A percentile compares a stretch with the other conserved stretches of the same genome.
Evolutionary conservation across 202 grass and related monocot genomes (phyloP).

Genomic region (Tripidium arundinaceum): DNA sequence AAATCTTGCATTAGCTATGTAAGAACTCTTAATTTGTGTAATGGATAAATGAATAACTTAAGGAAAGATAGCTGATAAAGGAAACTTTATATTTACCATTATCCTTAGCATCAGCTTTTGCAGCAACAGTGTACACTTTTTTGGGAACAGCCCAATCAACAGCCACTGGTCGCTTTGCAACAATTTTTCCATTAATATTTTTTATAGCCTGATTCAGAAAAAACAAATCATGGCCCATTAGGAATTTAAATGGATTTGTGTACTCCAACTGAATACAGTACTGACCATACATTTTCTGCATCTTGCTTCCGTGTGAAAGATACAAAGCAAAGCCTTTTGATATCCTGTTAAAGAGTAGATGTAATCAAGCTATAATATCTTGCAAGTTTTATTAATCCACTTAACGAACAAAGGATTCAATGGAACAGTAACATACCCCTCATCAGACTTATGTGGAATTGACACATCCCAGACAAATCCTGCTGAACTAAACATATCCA

Average conservation of each 20-base stretch:
- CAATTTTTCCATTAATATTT: conserved; percentile 67
- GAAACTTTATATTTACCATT: conserved; percentile 45
- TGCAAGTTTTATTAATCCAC: conserved; percentile 22
- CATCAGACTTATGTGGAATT: conserved; percentile 76
- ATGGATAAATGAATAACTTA: background rate
- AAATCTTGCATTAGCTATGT: conserved; percentile 9
- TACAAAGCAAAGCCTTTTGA: conserved; percentile 98
- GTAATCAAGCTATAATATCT: conserved; percentile 15
- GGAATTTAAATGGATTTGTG: conserved; percentile 28
- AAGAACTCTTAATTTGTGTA: background rate
- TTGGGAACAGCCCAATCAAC: conserved; percentile 98
- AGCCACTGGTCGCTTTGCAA: conserved; percentile 85
- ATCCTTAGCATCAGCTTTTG: conserved; percentile 46
- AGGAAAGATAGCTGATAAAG: conserved; percentile 6
- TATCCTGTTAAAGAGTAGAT: conserved; percentile 52
- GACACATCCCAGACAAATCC: conserved; percentile 94
- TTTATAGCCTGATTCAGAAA: conserved; percentile 79
- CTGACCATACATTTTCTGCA: conserved; percentile 85
- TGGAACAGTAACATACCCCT: conserved; percentile 47
- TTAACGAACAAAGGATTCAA: background rate
- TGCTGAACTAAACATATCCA: conserved; percentile 61
- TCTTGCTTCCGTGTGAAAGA: conserved; percentile 94
- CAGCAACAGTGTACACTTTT: conserved; percentile 75
- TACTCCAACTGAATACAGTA: conserved; percentile 28
- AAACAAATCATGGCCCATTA: conserved; percentile 10